Conservation (phyloP, 768 basidiomycete genomes). For the Tricholoma sp. region DNA sequence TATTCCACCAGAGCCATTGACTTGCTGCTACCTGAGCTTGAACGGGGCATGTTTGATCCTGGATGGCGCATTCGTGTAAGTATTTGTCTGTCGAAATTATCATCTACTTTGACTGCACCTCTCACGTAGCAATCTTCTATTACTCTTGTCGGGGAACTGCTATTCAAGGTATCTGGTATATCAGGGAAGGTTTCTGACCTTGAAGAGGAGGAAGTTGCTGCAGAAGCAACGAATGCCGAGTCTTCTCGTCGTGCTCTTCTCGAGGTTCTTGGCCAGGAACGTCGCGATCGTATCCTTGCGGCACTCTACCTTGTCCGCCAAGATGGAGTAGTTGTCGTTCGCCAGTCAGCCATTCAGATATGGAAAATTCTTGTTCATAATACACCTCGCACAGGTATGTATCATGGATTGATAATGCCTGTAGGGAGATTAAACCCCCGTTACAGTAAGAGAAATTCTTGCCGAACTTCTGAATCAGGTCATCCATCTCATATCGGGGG, state of each 20-base stretch:
- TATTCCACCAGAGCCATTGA: conserved; percentile 92
- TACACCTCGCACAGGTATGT: conserved; percentile 80
- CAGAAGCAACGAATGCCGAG: conserved; percentile 65
- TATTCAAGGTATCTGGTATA: conserved; percentile 97
- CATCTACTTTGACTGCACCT: conserved; percentile 5
- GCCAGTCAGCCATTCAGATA: conserved; percentile 89
- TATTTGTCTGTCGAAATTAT: conserved; percentile 3
- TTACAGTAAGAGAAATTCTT: conserved; percentile 80
- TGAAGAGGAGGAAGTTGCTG: conserved; percentile 68
- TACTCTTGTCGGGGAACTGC: conserved; percentile 88
- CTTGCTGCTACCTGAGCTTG: conserved; percentile 88
- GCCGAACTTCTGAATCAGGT: conserved; percentile 79
- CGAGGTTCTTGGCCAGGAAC: conserved; percentile 84
- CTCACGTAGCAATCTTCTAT: conserved; percentile 81
- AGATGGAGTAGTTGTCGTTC: conserved; percentile 84
- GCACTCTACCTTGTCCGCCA: conserved; percentile 91
- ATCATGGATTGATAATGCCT: not conserved
- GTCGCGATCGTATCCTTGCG: conserved; percentile 86
- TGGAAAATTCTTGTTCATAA: conserved; percentile 99
- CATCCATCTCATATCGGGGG: conserved; percentile 70
- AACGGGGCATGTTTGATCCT: conserved; percentile 90
- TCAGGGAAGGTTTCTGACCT: conserved; percentile 77
- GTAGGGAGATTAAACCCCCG: not conserved
- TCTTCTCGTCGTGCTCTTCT: conserved; percentile 79
- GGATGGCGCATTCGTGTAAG: conserved; percentile 92